These are phyloP conservation scores for Gracilaria vermiculophylla DNA, from an alignment of 23 red algal genomes.

Conservation along the genomic window DNA sequence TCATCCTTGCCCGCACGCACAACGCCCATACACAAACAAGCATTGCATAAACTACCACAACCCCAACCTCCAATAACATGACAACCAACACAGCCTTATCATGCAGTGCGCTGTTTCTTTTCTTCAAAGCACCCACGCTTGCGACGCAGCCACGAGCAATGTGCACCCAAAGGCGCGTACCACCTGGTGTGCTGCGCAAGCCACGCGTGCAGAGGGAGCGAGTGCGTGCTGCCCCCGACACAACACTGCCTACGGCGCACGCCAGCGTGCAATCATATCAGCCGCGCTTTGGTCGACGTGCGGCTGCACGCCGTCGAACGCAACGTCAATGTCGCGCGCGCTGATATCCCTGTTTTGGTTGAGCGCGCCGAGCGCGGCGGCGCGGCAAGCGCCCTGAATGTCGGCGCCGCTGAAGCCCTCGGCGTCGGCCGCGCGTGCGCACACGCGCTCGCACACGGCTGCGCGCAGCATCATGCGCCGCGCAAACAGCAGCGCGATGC, in stretches of 20 bases:
- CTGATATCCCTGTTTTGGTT: slow-evolving; percentile 4
- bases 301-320: not conserved
- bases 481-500: slow-evolving; percentile 35
- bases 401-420: slow-evolving; percentile 34
- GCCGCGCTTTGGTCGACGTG: not conserved
- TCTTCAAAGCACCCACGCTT: no score
- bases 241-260: not conserved
- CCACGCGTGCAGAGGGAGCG: not conserved
- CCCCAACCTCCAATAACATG: no score
- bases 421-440: not conserved
- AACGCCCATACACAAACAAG: no score
- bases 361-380: slow-evolving; percentile 18
- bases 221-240: not conserved
- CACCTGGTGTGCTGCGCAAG: no score
- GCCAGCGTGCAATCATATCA: not conserved
- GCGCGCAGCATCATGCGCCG: not conserved
- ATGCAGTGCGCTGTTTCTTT: no score
- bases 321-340: not conserved
- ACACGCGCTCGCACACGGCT: not conserved
- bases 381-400: slow-evolving; percentile 44
- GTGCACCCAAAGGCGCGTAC: no score
- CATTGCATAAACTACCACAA: no score
- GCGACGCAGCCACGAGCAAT: no score
- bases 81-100: no score
- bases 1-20: no score